Evolutionary conservation across 2,329 filamentous ascomycete genomes (phyloP).

Genomic region (Fusarium sp.): DNA sequence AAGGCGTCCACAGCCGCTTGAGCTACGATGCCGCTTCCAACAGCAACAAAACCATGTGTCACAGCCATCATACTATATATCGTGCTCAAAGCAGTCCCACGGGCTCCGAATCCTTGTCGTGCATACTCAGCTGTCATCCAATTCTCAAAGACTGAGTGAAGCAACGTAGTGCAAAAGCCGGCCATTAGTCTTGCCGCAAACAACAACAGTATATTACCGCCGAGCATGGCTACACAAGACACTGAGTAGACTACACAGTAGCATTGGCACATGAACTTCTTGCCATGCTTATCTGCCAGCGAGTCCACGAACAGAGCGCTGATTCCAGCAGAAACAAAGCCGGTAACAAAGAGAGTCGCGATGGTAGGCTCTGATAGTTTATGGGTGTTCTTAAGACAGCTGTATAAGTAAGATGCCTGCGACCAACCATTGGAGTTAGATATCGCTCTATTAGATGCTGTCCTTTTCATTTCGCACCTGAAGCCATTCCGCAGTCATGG

Average conservation of each 20-base stretch:
- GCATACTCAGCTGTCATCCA: background rate
- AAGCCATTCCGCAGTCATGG: background rate
- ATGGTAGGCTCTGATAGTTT: background rate
- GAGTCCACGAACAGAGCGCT: background rate
- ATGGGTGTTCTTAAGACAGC: background rate
- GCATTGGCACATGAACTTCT: background rate
- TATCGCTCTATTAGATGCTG: fast-evolving
- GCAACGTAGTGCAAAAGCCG: background rate
- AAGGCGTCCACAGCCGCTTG: background rate
- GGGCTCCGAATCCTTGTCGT: background rate
- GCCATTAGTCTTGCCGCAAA: background rate
- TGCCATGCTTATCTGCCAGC: background rate
- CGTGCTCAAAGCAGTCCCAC: background rate
- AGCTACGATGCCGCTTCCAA: background rate
- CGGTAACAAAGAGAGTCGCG: background rate
- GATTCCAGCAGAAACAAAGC: background rate
- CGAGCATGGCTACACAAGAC: background rate
- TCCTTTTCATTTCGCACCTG: background rate
- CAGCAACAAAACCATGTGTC: background rate
- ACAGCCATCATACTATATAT: background rate
- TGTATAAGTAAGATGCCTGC: background rate
- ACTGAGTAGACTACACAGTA: background rate
- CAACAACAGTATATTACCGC: fast-evolving
- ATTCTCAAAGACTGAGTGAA: background rate
- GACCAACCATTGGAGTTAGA: fast-evolving